phyloP scores from a whole-genome alignment of 2,329 filamentous ascomycete genomes.

The Calonectria hawksworthii region DNA sequence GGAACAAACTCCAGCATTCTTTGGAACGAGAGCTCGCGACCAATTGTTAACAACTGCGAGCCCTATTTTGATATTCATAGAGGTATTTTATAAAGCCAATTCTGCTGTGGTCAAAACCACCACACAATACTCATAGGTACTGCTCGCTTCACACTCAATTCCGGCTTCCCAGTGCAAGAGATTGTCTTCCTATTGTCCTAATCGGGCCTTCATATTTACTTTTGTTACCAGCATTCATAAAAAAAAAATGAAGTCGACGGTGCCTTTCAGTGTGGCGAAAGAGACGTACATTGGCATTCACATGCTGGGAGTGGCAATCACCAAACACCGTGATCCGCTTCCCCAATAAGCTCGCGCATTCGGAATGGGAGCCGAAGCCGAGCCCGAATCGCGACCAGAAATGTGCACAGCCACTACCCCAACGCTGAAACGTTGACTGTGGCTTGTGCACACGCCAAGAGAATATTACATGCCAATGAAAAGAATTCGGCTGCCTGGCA shows the following conservation, averaged over 20 bases:
- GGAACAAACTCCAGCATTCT: too few species aligned
- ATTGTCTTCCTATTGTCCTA: background rate
- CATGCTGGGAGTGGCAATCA: background rate
- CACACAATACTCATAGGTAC: background rate
- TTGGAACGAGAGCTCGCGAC: too few species aligned
- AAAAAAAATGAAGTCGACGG: background rate
- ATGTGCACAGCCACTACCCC: conserved; percentile 5
- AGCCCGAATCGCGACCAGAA: conserved; percentile 2
- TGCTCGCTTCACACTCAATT: background rate
- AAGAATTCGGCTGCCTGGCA: conserved; percentile 12
- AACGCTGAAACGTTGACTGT: background rate
- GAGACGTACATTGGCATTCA: background rate
- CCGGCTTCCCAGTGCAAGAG: background rate
- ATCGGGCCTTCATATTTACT: background rate
- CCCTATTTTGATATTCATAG: background rate
- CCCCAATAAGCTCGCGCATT: background rate
- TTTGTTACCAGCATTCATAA: background rate
- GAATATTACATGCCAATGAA: background rate
- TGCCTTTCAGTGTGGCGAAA: background rate
- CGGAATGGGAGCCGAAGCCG: background rate
- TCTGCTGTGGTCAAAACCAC: background rate
- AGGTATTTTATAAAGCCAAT: background rate
- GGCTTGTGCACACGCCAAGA: conserved; percentile 13
- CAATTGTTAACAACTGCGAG: too few species aligned
- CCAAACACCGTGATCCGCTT: background rate